These are phyloP conservation scores for Alternaria atra DNA, from an alignment of 2,329 filamentous ascomycete genomes.

Conservation along the genomic window DNA sequence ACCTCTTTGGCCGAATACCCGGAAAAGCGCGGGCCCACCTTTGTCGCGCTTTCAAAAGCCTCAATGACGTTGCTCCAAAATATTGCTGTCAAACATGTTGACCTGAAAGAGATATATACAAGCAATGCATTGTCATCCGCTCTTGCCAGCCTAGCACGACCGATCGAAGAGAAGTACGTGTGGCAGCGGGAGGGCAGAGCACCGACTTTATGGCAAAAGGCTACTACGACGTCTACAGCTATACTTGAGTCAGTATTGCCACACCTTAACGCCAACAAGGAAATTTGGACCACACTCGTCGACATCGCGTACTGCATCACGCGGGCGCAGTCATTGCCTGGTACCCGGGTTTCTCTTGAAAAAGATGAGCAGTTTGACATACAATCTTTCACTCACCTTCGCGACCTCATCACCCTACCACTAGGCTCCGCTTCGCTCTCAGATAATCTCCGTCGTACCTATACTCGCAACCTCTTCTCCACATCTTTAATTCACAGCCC, in stretches of 20 bases:
- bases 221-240: slow-evolving; percentile 74
- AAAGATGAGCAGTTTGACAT: slow-evolving; percentile 85
- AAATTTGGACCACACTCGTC: slow-evolving; percentile 70
- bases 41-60: slow-evolving; percentile 86
- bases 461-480: slow-evolving; percentile 79
- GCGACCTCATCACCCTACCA: slow-evolving; percentile 75
- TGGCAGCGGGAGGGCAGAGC: slow-evolving; percentile 77
- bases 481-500: slow-evolving; percentile 82
- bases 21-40: slow-evolving; percentile 70
- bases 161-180: slow-evolving; percentile 81
- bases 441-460: slow-evolving; percentile 72
- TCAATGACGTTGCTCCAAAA: slow-evolving; percentile 75
- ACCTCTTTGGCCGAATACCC: slow-evolving; percentile 37
- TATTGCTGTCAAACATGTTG: slow-evolving; percentile 67
- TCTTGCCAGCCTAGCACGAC: slow-evolving; percentile 71
- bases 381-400: slow-evolving; percentile 72
- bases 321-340: slow-evolving; percentile 51
- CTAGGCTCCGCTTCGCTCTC: slow-evolving; percentile 73
- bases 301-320: slow-evolving; percentile 51
- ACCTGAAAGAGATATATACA: slow-evolving; percentile 72
- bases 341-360: slow-evolving; percentile 43
- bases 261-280: slow-evolving; percentile 45
- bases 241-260: slow-evolving; percentile 74
- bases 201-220: slow-evolving; percentile 78
- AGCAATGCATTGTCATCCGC: slow-evolving; percentile 72